Conservation (phyloP, 345 rosid species). For the Corchorus olitorius region DNA sequence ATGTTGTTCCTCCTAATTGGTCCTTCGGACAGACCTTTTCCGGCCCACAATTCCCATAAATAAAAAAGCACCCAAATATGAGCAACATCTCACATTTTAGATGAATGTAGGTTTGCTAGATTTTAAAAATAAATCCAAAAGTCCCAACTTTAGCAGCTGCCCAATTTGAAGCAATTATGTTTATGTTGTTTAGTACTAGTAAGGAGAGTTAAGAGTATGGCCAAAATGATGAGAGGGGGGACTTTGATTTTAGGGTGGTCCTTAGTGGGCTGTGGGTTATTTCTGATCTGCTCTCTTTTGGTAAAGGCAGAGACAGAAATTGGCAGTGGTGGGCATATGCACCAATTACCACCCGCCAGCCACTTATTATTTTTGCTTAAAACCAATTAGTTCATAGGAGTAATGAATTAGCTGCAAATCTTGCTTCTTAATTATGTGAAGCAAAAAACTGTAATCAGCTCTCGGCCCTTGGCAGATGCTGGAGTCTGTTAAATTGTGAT, state of each 20-base stretch:
- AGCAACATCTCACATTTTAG: background rate
- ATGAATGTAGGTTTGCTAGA: background rate
- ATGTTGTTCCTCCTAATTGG: conserved; percentile 51
- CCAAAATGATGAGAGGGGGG: background rate
- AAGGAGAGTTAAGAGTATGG: no score
- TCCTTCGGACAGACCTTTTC: conserved; percentile 55
- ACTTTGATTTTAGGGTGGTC: background rate
- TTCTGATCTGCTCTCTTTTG: conserved; percentile 9
- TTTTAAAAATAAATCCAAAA: background rate
- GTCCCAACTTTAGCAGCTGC: no score
- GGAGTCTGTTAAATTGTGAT: background rate
- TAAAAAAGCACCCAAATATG: background rate
- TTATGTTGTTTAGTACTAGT: background rate
- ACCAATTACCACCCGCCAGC: no score
- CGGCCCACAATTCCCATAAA: conserved; percentile 45
- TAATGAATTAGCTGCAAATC: no score
- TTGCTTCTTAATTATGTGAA: no score
- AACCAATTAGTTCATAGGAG: no score
- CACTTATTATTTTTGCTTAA: no score
- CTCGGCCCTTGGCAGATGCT: no score
- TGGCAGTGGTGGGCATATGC: background rate
- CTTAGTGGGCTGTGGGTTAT: background rate
- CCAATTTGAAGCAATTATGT: background rate
- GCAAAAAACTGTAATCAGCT: no score
- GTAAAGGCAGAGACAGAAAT: background rate